A percentile compares a stretch with the other conserved stretches of the same genome.
Conservation (phyloP, 768 basidiomycete genomes). For the Mycena floridula region DNA sequence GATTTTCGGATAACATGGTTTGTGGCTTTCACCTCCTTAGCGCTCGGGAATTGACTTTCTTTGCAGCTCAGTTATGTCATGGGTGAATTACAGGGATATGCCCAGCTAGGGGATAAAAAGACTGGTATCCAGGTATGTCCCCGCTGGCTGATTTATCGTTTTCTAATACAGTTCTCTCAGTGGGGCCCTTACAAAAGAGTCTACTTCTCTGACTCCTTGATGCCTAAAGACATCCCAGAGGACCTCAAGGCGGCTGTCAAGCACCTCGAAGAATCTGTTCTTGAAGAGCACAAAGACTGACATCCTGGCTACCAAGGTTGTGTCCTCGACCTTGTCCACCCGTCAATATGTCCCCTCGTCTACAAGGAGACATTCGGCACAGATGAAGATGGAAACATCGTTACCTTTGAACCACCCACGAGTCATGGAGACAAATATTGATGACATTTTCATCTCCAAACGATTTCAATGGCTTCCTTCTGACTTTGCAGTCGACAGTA, state of each 20-base stretch:
- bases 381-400: not conserved
- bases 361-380: not conserved
- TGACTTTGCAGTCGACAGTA: slow-evolving; percentile 7
- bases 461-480: slow-evolving; percentile 15
- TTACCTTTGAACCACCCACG: not conserved
- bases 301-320: slow-evolving; percentile 36
- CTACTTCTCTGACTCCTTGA: not conserved
- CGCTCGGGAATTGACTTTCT: too few species aligned
- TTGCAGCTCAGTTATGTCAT: too few species aligned
- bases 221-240: not conserved
- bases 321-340: slow-evolving; percentile 30
- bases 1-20: too few species aligned
- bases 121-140: too few species aligned
- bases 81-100: too few species aligned
- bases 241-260: slow-evolving; percentile 19
- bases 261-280: slow-evolving; percentile 29
- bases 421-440: not conserved
- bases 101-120: too few species aligned
- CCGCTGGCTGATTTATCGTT: too few species aligned
- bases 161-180: too few species aligned
- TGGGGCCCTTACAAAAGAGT: not conserved
- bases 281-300: slow-evolving; percentile 34
- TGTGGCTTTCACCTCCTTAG: too few species aligned
- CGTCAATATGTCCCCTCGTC: not conserved
- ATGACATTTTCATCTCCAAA: slow-evolving; percentile 7